Conservation (phyloP, 768 basidiomycete genomes). For the Collybiopsis luxurians region DNA sequence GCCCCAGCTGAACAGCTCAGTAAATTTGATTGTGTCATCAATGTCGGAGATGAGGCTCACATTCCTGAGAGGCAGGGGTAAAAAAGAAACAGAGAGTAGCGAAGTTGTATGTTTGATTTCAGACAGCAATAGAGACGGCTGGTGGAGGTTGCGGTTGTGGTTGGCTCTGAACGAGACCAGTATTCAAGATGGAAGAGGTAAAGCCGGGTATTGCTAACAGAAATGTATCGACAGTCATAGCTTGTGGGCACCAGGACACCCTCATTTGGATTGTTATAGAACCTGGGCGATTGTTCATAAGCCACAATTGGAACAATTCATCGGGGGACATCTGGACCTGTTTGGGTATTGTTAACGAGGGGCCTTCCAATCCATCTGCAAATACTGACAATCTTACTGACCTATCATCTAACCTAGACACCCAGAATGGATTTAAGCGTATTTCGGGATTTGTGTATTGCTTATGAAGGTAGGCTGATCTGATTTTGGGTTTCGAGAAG, state of each 20-base stretch:
- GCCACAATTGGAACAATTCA: slow-evolving; percentile 68
- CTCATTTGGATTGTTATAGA: slow-evolving; percentile 59
- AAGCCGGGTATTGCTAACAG: neutral
- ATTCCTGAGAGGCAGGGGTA: slow-evolving; percentile 27
- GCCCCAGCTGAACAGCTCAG: slow-evolving; percentile 79
- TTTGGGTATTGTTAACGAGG: slow-evolving; percentile 42
- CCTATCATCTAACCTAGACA: slow-evolving; percentile 63
- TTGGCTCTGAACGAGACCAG: neutral
- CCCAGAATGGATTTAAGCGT: slow-evolving; percentile 81
- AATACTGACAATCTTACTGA: slow-evolving; percentile 58
- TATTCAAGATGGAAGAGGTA: too few species aligned
- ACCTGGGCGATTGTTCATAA: slow-evolving; percentile 56
- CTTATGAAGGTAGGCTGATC: slow-evolving; percentile 34
- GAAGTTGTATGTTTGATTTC: neutral
- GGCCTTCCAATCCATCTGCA: slow-evolving; percentile 26
- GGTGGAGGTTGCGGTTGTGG: too few species aligned
- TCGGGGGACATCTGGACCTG: slow-evolving; percentile 61
- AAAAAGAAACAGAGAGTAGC: too few species aligned
- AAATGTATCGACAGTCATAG: too few species aligned
- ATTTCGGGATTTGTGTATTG: slow-evolving; percentile 75
- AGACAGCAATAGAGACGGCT: neutral
- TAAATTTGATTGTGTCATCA: slow-evolving; percentile 87
- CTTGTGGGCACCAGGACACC: slow-evolving; percentile 55
- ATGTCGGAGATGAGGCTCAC: slow-evolving; percentile 89
- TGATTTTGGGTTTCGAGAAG: neutral